phyloP scores from a whole-genome alignment of 2,329 filamentous ascomycete species.

The Aspergillus candidus region DNA sequence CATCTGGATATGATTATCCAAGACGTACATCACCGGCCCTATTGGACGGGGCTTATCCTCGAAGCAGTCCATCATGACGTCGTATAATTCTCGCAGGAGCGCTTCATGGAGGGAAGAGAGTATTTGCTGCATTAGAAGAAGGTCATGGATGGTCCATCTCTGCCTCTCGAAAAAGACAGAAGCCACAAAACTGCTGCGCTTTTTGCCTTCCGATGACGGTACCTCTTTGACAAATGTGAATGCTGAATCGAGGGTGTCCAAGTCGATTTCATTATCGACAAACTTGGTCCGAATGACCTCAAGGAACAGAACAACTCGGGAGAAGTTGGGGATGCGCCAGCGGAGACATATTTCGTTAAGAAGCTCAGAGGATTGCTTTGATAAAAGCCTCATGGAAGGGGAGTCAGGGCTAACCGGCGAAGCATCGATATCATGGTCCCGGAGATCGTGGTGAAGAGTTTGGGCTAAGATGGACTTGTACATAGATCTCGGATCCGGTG shows the following conservation, averaged over 20 bases:
- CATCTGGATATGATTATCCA: conserved; percentile 74
- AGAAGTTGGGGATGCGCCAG: conserved; percentile 83
- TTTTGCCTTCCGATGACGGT: conserved; percentile 57
- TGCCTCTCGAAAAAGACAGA: conserved; percentile 52
- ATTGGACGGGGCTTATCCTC: conserved; percentile 80
- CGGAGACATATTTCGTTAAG: conserved; percentile 77
- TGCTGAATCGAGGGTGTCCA: conserved; percentile 74
- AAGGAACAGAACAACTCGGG: conserved; percentile 71
- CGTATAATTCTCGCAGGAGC: conserved; percentile 78
- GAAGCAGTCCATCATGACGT: conserved; percentile 81
- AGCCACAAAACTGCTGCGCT: conserved; percentile 45
- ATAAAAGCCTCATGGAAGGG: conserved; percentile 52
- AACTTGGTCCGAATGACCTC: conserved; percentile 84
- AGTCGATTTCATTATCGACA: conserved; percentile 70
- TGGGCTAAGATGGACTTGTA: conserved; percentile 78
- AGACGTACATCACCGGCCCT: conserved; percentile 69
- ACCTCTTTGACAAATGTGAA: conserved; percentile 77
- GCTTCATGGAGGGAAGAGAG: conserved; percentile 72
- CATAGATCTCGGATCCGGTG: conserved; percentile 71
- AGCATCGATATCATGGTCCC: conserved; percentile 48
- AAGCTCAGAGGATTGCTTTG: conserved; percentile 73
- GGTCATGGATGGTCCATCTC: conserved; percentile 65
- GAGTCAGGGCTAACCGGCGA: conserved; percentile 44
- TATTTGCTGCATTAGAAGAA: conserved; percentile 65
- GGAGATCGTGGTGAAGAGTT: conserved; percentile 59